Evolutionary conservation across 768 basidiomycete species (phyloP).

Genomic region (Flagelloscypha sp.): DNA sequence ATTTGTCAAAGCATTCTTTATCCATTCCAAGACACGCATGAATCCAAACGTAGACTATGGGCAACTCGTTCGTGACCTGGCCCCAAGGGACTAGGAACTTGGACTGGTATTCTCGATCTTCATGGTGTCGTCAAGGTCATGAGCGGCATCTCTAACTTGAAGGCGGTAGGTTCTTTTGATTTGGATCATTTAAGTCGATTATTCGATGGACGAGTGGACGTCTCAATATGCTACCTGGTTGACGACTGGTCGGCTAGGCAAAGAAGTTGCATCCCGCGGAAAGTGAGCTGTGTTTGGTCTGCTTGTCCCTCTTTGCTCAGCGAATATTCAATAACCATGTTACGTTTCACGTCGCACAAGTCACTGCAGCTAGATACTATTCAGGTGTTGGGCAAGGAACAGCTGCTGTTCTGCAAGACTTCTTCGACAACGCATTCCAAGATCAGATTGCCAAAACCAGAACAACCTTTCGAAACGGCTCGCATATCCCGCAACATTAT

Average conservation of each 20-base stretch:
- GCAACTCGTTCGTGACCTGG: conserved; percentile 46
- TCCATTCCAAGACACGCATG: conserved; percentile 34
- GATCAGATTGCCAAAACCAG: conserved; percentile 41
- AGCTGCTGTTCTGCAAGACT: conserved; percentile 25
- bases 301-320: not conserved
- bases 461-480: conserved; percentile 50
- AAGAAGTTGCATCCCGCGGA: conserved; percentile 29
- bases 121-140: conserved; percentile 41
- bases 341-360: conserved; percentile 39
- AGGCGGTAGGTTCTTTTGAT: conserved; percentile 24
- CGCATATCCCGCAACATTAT: conserved; percentile 49
- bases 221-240: conserved; percentile 38
- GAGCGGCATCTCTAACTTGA: conserved; percentile 37
- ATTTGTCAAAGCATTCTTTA: conserved; percentile 40
- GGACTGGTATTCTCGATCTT: conserved; percentile 47
- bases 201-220: conserved; percentile 36
- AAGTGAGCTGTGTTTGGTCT: conserved; percentile 33
- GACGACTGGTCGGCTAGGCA: conserved; percentile 31
- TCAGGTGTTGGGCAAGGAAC: conserved; percentile 36
- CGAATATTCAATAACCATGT: conserved; percentile 39
- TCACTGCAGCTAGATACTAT: conserved; percentile 31
- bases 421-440: conserved; percentile 32
- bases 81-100: conserved; percentile 34
- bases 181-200: conserved; percentile 34
- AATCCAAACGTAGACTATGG: conserved; percentile 49